Base-by-base conservation (phyloP, 1,139 yeast species). In the Debaryomyces subglobosus region DNA sequence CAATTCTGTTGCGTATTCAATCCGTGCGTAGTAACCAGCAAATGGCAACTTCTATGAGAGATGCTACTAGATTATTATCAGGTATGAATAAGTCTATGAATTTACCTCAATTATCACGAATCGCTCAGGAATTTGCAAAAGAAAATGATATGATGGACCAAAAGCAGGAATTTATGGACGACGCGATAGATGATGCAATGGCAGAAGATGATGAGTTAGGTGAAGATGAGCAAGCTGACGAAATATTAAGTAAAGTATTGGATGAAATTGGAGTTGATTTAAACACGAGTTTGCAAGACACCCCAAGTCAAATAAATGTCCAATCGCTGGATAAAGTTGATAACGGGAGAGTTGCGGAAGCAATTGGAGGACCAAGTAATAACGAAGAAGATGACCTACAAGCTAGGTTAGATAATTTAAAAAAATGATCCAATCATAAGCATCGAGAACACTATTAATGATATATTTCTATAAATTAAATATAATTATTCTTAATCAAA, bases 151-250 rank as follows among this genome's bases (percentile, higher is more conserved):
- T 95, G 63, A 94, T 94, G 98, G 98, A 94, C 67, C 99, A 94
- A 70, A 86, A 96, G 61, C 98, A 94, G 66, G 99, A 95, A 63
- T 90, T 94, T 81, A 95, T 94, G 89, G 99, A 94, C 65, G 99
- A 94, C 63, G 96, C 97, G 12, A 86, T 95, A 58, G 99, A 94
- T 64, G 97, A 92, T 64, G 86, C 94, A 24, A 89, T 92, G 91
- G 96, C 87, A 48, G 89, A 85, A 63, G 85, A 88, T 51, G 91
- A 85, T 45, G 87, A 78, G 49, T 85, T 79, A 49, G 67, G 74
- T 56, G 79, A 77, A 46, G 86, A 85, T 57, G 97, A 89, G 58
- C 97, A 94, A 64, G 88, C 89, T 12, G 98, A 94, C 62, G 97
- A 92, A 60, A 88, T 94, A 42, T 92, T 95, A 49, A 84, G 86